Percentiles rank a stretch among this genome's conserved stretches.
Conservation (phyloP, 1,139 yeast genomes). For the Sugiyamaella pinicola region DNA sequence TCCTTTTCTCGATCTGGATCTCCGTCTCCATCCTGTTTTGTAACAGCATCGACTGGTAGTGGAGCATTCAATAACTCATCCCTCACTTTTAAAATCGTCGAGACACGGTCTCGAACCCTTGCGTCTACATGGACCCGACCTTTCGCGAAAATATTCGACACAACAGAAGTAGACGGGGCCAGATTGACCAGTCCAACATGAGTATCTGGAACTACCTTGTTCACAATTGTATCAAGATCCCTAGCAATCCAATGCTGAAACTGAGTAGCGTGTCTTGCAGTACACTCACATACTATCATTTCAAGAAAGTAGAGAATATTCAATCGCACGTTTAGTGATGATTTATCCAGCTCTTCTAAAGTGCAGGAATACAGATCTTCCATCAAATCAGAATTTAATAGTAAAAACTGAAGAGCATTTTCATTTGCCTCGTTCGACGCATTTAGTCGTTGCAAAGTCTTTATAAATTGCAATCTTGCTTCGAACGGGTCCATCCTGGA, state of each 20-base stretch:
- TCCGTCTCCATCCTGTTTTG: background rate
- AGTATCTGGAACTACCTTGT: slow-evolving; percentile 54
- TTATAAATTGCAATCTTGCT: slow-evolving; percentile 68
- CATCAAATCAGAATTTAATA: slow-evolving; percentile 58
- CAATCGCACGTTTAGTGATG: slow-evolving; percentile 57
- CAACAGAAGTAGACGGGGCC: slow-evolving; percentile 38
- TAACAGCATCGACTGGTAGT: background rate
- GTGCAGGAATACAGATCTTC: slow-evolving; percentile 76
- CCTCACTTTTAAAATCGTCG: background rate
- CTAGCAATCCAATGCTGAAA: slow-evolving; percentile 38
- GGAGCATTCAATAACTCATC: background rate
- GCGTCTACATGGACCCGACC: slow-evolving; percentile 15
- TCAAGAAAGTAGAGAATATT: slow-evolving; percentile 73
- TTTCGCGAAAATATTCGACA: slow-evolving; percentile 31
- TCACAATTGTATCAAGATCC: slow-evolving; percentile 55
- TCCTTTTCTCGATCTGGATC: background rate
- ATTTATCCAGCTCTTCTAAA: slow-evolving; percentile 58
- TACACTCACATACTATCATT: slow-evolving; percentile 48
- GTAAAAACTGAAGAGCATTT: slow-evolving; percentile 61
- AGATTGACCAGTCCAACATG: slow-evolving; percentile 53
- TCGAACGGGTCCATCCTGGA: slow-evolving; percentile 90
- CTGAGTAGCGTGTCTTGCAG: slow-evolving; percentile 34
- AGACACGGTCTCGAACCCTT: background rate
- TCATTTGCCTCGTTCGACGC: slow-evolving; percentile 63
- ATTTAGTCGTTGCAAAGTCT: slow-evolving; percentile 58